A percentile compares a stretch with the other conserved stretches of the same genome.
Conservation (phyloP, 1,284 basidiomycete species). For the Cutaneotrichosporon sp. region DNA sequence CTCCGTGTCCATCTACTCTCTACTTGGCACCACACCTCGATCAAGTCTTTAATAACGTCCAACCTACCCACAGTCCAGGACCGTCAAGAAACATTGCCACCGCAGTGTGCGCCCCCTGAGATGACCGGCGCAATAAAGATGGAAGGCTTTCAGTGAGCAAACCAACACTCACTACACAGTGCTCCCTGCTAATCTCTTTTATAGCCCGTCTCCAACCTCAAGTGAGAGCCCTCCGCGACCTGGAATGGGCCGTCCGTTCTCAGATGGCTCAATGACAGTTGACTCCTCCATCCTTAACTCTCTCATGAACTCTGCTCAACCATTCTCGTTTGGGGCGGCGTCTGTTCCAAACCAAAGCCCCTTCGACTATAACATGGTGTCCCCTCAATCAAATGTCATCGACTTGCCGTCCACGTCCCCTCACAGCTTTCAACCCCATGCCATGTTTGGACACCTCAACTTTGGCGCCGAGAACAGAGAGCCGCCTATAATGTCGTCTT, state of each 20-base stretch:
- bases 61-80: too few relatives aligned
- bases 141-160: constrained; percentile 31
- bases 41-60: too few relatives aligned
- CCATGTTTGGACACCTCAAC: constrained; percentile 31
- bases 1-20: neutral
- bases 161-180: neutral
- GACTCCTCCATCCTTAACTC: constrained; percentile 36
- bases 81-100: neutral
- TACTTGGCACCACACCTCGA: too few relatives aligned
- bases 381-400: constrained; percentile 22
- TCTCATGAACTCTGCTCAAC: constrained; percentile 22
- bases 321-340: constrained; percentile 14
- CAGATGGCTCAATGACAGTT: constrained; percentile 41
- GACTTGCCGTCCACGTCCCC: constrained; percentile 16
- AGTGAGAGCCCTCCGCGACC: constrained; percentile 23
- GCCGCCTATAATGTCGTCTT: constrained; percentile 24
- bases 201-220: constrained; percentile 9
- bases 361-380: constrained; percentile 35
- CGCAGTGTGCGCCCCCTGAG: neutral
- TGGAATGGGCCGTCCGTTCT: constrained; percentile 34
- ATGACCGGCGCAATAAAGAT: constrained; percentile 29
- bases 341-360: constrained; percentile 12
- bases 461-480: constrained; percentile 35
- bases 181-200: neutral
- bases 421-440: constrained; percentile 28